Conservation (phyloP, 176 grass and related monocot genomes). For the Phyllostachys edulis region DNA sequence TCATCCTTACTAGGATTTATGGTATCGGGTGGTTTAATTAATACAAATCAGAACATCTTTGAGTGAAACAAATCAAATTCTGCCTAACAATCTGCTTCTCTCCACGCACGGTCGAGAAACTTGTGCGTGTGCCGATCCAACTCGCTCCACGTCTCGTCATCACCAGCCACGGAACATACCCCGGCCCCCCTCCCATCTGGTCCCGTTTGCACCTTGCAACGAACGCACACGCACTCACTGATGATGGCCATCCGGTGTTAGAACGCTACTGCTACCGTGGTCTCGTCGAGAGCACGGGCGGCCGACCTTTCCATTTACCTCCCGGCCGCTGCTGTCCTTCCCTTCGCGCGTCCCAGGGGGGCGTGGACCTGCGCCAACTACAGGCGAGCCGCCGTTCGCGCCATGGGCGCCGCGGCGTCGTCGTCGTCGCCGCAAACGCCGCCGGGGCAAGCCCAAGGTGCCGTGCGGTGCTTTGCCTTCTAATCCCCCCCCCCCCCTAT, state of each 20-base stretch:
- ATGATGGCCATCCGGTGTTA: conserved; percentile 26
- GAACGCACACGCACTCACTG: background rate
- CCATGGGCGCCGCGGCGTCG: conserved; percentile 32
- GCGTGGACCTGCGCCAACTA: background rate
- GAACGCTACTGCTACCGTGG: background rate
- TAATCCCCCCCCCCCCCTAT: too few species aligned
- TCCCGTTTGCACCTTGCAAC: background rate
- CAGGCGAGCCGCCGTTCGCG: conserved; percentile 24
- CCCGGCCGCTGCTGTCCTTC: background rate
- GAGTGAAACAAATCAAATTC: too few species aligned
- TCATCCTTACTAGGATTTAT: too few species aligned
- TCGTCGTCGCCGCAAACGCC: conserved; percentile 20
- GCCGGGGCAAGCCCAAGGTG: conserved; percentile 31
- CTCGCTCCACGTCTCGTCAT: conserved; percentile 6
- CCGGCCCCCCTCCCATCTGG: background rate
- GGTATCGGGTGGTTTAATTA: fast-evolving
- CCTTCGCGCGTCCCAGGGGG: background rate
- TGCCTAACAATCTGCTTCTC: too few species aligned
- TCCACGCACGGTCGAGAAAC: too few species aligned
- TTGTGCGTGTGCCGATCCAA: background rate
- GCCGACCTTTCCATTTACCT: background rate
- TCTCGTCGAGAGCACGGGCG: background rate
- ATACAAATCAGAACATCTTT: too few species aligned
- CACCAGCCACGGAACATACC: conserved; percentile 1
- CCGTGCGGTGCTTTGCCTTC: background rate